Evolutionary conservation across 305 asterid genomes (phyloP), one percentile per base, ranked within the genome.

Genomic region (Striga hermonthica): DNA sequence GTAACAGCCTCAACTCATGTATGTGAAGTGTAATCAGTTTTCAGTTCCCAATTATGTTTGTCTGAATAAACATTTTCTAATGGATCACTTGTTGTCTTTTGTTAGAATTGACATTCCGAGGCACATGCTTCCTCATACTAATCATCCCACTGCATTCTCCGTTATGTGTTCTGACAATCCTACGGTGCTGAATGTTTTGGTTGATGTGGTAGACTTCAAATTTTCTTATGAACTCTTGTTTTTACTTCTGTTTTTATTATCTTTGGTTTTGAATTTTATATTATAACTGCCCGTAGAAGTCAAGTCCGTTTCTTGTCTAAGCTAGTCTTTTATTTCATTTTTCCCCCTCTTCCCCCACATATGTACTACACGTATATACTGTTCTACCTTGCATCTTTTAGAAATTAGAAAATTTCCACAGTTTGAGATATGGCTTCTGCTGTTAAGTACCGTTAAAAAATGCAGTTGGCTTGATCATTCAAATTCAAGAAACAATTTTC

Each of bases 61-160:
- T 45, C 48, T 34, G 10, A 44, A 55, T 72, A 39, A 45, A 67
- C 15, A 22, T 61, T 62, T 49, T 65, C 65, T 70, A 71, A 77
- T 44, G 58, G 62, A 64, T 74, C 44, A 60, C 60, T 69, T 39
- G 48, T 56, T 69, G 53, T 61, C 72, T 77, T 34, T 70, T 69
- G 69, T 75, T 82, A 92, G 98, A 85, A 76, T 93, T 76, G 67
- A 80, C 64, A 84, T 93, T 73, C 99, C 99, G 45, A 64, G 66
- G 35, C 95, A 86, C 81, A 93, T 90, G 99, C 92, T 93, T 75
- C 99, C 99, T 60, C 96, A 83, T 65, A 93, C 96, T 65, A 75
- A 74, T 67, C 87, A 88, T 74, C 97, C 99, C 69, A 90, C 96
- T 62, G 82, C 78, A 31, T 75, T 93, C 67, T 88, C 96, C 53